Evolutionary conservation across 1,284 basidiomycete genomes (phyloP).

Genomic region (Afroboletus lepidellus): DNA sequence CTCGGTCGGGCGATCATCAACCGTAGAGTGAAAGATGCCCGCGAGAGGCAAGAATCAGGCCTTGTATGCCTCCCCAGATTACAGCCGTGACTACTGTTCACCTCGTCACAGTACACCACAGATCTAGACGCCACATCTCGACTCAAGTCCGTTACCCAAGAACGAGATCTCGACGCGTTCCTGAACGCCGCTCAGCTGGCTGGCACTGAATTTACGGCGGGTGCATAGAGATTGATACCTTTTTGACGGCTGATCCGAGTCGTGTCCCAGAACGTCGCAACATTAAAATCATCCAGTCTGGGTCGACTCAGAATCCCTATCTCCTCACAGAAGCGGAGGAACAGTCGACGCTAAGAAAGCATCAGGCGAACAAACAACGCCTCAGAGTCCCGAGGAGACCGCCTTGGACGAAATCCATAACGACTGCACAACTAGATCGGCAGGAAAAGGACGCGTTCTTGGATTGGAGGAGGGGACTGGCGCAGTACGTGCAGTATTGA

Average conservation of each 20-base stretch:
- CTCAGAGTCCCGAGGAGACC: conserved; percentile 86
- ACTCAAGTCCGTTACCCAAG: conserved; percentile 93
- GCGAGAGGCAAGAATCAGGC: conserved; percentile 66
- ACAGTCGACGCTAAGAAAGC: conserved; percentile 67
- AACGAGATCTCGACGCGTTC: conserved; percentile 95
- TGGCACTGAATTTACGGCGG: conserved; percentile 95
- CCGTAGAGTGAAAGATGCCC: conserved; percentile 80
- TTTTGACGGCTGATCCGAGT: conserved; percentile 7
- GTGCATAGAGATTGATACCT: conserved; percentile 42
- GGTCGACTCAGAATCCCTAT: conserved; percentile 79
- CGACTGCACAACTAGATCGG: conserved; percentile 74
- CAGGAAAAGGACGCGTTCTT: conserved; percentile 88
- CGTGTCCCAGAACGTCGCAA: conserved; percentile 76
- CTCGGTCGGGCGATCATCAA: conserved; percentile 92
- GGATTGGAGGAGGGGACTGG: conserved; percentile 89
- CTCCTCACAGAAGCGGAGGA: conserved; percentile 87
- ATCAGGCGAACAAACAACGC: conserved; percentile 68
- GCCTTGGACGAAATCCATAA: conserved; percentile 81
- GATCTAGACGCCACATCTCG: conserved; percentile 71
- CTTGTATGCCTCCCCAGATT: conserved; percentile 51
- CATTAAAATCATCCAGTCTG: conserved; percentile 83
- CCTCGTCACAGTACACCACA: conserved; percentile 63
- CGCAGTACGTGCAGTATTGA: conserved; percentile 57
- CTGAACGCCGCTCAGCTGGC: conserved; percentile 93
- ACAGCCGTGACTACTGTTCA: background rate